Base-by-base conservation (phyloP, 352 stramenopile genomes). In the Pythium aristosporum region DNA sequence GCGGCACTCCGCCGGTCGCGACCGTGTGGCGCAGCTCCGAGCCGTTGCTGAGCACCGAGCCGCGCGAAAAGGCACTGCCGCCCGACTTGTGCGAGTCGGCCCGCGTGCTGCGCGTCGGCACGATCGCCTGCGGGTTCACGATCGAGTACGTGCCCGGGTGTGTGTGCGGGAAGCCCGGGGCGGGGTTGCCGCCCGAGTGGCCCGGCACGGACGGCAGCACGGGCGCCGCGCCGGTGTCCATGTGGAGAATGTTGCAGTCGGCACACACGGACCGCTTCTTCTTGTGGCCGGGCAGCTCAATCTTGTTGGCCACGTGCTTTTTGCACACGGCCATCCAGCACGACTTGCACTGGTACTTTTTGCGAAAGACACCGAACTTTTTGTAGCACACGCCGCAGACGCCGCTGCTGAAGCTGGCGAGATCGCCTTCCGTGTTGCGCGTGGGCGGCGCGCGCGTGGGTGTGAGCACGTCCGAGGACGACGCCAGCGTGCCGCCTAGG, bases 281-380 rank as follows among this genome's bases (percentile, higher is more conserved):
- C 18, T 63, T 41, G 59, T 86, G 79, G 30, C 75, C 80, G 0
- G 77, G 76, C 30, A 89, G 63, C 60, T 82, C 71, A 30, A 90
- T 72, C 61, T 89, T 91, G 25, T 82, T 82, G 16, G 79, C 80
- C n/a, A 92, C 81, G 69, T 92, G 83, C 68, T 89, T 87, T 63
- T 88, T 87, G 56, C 83, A 94, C 50, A 92, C 69, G 52, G 80
- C 87, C 39, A 81, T 76, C 50, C 82, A 85, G 57, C 85, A 94
- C n/a, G 72, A 76, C 67, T 90, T 91, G 79, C 85, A 94, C 65
- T 90, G 80, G 72, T 94, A 91, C 65, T 91, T 90, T 60, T 89
- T 92, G 65, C 85, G 85, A 66, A 94, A 94, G 74, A 94, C 79
- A 15, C 71, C 80, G 36, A 94, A 94, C 67, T 90, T 89, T 68